A percentile compares a stretch with the other conserved stretches of the same genome.
These are phyloP conservation scores for Ustilago esculenta DNA, from an alignment of 1,284 basidiomycete genomes.

Conservation along the genomic window DNA sequence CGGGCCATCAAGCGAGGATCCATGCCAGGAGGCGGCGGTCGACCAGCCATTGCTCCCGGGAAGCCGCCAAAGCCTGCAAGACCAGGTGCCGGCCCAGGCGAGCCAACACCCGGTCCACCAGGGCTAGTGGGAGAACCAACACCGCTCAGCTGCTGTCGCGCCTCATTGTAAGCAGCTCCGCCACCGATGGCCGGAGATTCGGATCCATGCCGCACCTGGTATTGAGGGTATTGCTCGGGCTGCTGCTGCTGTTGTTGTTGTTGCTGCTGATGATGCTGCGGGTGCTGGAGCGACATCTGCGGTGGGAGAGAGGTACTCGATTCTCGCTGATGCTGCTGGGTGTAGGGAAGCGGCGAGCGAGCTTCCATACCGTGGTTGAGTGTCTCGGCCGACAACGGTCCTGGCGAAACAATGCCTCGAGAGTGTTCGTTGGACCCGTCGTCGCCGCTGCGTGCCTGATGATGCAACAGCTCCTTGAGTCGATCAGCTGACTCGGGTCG, in stretches of 20 bases:
- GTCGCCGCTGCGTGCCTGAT: constrained; percentile 19
- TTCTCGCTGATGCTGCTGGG: constrained; percentile 43
- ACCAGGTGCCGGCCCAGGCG: constrained; percentile 24
- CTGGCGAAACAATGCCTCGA: constrained; percentile 33
- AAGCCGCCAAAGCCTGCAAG: constrained; percentile 26
- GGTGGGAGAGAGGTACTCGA: constrained; percentile 22
- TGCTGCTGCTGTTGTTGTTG: constrained; percentile 17
- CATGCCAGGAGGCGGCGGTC: constrained; percentile 44
- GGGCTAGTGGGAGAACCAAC: constrained; percentile 22
- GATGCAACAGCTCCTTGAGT: constrained; percentile 27
- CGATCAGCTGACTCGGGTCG: constrained; percentile 26
- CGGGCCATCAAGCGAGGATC: constrained; percentile 51
- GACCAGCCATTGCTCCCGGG: constrained; percentile 30
- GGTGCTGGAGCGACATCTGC: constrained; percentile 18
- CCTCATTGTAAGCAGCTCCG: constrained; percentile 22
- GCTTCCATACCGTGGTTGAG: constrained; percentile 19
- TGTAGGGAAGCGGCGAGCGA: constrained; percentile 37
- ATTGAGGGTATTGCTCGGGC: constrained; percentile 9
- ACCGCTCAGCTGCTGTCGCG: constrained; percentile 26
- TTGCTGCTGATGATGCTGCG: constrained; percentile 20
- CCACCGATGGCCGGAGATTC: constrained; percentile 29
- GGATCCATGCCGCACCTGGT: constrained; percentile 35
- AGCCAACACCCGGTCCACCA: constrained; percentile 22
- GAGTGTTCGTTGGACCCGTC: constrained; percentile 19
- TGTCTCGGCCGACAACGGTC: constrained; percentile 20